Conservation (phyloP, 2,329 filamentous ascomycete genomes). For the Stemphylium lycopersici region DNA sequence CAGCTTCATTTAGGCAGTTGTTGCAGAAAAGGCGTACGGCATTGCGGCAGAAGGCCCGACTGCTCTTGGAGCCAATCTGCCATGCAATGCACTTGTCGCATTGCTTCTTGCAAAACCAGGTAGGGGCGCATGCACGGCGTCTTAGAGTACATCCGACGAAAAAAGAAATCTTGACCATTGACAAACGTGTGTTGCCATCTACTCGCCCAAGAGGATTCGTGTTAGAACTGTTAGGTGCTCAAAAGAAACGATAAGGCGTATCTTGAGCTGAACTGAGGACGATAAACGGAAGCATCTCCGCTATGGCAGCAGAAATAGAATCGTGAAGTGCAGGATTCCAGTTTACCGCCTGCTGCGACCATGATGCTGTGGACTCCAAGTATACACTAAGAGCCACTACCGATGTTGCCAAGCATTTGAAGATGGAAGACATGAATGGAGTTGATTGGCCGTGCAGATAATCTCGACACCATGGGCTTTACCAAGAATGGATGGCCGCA, state of each 20-base stretch:
- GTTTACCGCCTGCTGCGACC: neutral
- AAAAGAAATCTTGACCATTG: slow-evolving; percentile 10
- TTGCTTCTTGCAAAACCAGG: slow-evolving; percentile 7
- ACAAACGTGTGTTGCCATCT: neutral
- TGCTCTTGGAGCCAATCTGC: slow-evolving; percentile 10
- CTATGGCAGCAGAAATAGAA: too few species aligned
- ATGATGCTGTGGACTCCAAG: neutral
- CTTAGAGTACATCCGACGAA: neutral
- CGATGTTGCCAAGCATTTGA: neutral
- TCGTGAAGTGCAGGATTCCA: too few species aligned
- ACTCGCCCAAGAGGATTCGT: neutral
- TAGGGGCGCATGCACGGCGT: slow-evolving; percentile 2
- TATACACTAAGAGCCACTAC: neutral
- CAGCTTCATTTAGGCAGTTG: slow-evolving; percentile 17
- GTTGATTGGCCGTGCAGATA: neutral
- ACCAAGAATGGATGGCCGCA: too few species aligned
- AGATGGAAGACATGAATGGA: neutral
- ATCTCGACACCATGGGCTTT: too few species aligned
- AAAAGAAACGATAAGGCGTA: neutral
- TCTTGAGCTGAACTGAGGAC: neutral
- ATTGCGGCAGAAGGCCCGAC: slow-evolving; percentile 12
- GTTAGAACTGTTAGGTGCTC: neutral
- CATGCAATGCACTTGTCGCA: slow-evolving; percentile 11
- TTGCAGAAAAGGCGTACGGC: slow-evolving; percentile 9
- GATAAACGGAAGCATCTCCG: too few species aligned